Evolutionary conservation across 441 rosid genomes (phyloP).

Genomic region (Viola pubescens): DNA sequence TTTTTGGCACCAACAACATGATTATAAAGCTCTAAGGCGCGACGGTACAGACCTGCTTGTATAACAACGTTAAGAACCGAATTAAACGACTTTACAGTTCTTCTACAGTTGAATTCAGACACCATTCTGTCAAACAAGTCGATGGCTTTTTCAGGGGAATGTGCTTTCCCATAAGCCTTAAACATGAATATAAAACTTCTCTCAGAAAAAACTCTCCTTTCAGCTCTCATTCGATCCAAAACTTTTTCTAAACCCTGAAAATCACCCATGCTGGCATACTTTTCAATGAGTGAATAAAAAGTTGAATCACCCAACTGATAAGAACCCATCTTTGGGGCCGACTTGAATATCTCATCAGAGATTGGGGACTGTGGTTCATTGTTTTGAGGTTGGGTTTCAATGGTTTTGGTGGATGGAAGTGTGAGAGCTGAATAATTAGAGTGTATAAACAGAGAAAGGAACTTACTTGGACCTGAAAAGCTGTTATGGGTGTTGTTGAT

Average conservation of each 20-base stretch:
- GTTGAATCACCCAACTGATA: conserved; percentile 69
- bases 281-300: conserved; percentile 54
- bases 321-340: conserved; percentile 56
- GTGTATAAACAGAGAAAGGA: conserved; percentile 6
- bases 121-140: conserved; percentile 62
- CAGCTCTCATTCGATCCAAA: conserved; percentile 50
- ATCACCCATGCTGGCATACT: conserved; percentile 47
- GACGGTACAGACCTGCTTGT: conserved; percentile 47
- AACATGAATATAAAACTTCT: conserved; percentile 49
- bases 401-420: conserved; percentile 11
- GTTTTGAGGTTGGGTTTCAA: neutral
- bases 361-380: conserved; percentile 35
- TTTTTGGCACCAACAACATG: conserved; percentile 35
- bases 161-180: conserved; percentile 71
- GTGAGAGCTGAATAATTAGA: conserved; percentile 25
- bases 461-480: conserved; percentile 27
- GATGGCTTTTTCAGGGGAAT: conserved; percentile 57
- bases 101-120: conserved; percentile 43
- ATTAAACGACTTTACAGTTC: conserved; percentile 48
- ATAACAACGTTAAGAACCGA: conserved; percentile 64
- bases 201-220: conserved; percentile 54
- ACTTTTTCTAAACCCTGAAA: conserved; percentile 49
- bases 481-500: neutral
- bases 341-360: conserved; percentile 41
- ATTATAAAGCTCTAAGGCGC: conserved; percentile 63